A percentile compares a stretch with the other conserved stretches of the same genome.
phyloP scores from a whole-genome alignment of 2,329 filamentous ascomycete species.

The Ophiostoma tasmaniense region DNA sequence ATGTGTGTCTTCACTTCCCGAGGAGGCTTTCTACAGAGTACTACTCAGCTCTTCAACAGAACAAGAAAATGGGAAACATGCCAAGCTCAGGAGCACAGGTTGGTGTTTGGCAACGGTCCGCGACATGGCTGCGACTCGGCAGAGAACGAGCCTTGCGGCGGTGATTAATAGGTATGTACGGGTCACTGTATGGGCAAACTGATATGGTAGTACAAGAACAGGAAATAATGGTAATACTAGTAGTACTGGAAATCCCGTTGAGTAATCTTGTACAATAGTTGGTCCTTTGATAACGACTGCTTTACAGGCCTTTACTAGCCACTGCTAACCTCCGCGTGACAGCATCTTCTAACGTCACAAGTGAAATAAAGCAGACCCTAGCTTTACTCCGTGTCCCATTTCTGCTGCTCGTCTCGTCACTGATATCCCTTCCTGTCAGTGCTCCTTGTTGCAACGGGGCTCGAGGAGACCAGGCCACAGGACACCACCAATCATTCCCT shows the following conservation, averaged over 20 bases:
- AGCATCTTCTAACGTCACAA: background rate
- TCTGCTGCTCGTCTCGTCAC: background rate
- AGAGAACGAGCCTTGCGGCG: background rate
- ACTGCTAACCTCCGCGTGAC: background rate
- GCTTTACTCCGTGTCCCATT: background rate
- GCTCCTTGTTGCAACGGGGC: background rate
- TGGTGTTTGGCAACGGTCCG: slow-evolving; percentile 15
- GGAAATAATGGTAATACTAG: too few relatives aligned
- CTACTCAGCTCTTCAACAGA: background rate
- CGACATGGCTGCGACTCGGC: slow-evolving; percentile 19
- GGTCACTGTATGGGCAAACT: background rate
- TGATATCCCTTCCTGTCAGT: background rate
- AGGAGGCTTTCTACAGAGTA: too few relatives aligned
- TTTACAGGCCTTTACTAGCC: too few relatives aligned
- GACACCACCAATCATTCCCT: background rate
- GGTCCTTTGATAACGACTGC: too few relatives aligned
- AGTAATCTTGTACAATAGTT: too few relatives aligned
- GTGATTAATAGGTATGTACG: background rate
- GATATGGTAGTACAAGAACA: background rate
- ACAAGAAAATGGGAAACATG: slow-evolving; percentile 6
- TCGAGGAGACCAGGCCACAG: background rate
- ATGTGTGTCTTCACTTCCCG: too few relatives aligned
- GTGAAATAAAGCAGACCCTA: background rate
- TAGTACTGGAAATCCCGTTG: background rate
- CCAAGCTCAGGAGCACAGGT: slow-evolving; percentile 15